Evolutionary conservation across 805 yeast genomes (phyloP), one percentile per base, ranked within the genome.

Genomic region (Cyberlindnera saturnus): DNA sequence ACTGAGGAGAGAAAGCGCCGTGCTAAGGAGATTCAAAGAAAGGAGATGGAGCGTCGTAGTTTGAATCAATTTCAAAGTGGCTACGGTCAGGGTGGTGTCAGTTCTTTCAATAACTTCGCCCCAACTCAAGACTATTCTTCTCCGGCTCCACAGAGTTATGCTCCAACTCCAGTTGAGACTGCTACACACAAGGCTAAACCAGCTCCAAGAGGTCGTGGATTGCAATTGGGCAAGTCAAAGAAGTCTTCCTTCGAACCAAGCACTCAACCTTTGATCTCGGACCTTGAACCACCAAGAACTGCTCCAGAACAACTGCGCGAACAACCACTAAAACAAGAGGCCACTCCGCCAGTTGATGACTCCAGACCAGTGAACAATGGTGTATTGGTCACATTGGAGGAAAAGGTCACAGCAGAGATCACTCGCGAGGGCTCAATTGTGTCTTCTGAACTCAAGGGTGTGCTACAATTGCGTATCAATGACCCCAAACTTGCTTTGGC

Each of bases 1-100:
- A 82, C 87, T 43, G 99, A 93, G 67, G 96, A 91, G 66, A 83
- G 98, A 67, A 91, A 91, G 69, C 85, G 95, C 66, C 82, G 87
- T 62, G 97, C 98, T 40, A 87, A 85, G 64, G 95, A 86, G 60
- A 82, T 86, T 48, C 95, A 88, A 62, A 75, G 86, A 62, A 82
- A 77, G 57, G 93, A 85, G 62, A 74, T 78, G 71, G 81, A 81
- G 41, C 75, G 74, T 51, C 73, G 77, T 60, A 78, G 77, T 57
- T 23, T 23, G 28, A 40, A 43, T 33, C 46, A 43, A 19, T 37
- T 32, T n/a, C 41, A 38, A 10, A 33, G 30, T 23, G 41, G 41
- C n/a, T 33, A 45, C 37, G 47, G 45, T 16, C 46, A 47, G 31
- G 47, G 49, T 39, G 49, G 41, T 16, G 42, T 42, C 38, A 43